Evolutionary conservation across 1,284 basidiomycete genomes (phyloP), one percentile per base, ranked within the genome.

Genomic region (Cutaneotrichosporon dermatis): DNA sequence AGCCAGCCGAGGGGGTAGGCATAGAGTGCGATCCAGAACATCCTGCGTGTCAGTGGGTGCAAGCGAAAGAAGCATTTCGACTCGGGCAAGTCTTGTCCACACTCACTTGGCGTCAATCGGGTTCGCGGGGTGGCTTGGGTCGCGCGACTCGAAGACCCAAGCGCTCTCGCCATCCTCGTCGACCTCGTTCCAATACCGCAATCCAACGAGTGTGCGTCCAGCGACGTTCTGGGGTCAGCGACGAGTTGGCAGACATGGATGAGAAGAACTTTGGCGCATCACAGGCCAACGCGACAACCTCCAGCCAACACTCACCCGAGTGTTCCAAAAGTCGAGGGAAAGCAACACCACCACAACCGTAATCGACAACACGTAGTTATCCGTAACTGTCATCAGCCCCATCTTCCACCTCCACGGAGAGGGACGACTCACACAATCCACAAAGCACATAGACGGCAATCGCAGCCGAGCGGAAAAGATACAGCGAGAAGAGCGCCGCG

Each of bases 271-370:
- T n/a, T n/a, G n/a, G n/a, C n/a, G n/a, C n/a, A n/a, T n/a, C n/a
- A n/a, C n/a, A n/a, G n/a, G n/a, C n/a, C n/a, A n/a, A n/a, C n/a
- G n/a, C n/a, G n/a, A n/a, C n/a, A n/a, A n/a, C 37, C 39, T 74
- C 84, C 63, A 69, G 91, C 90, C 71, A 12, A 9, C 5, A 51
- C 50, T 11, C 12, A 52, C 51, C 25, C 90, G 80, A 66, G 91
- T 92, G 71, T 94, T 96, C 94, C 93, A 96, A 75, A 97, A 97
- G 79, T 97, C 93, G 83, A 93, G 88, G 1, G 92, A 88, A 39
- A 97, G 83, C 25, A 97, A 81, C 1, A 95, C 86, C 25, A 96
- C 93, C 0, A 96, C 92, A 8, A 86, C 79, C 2, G 96, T 92
- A 13, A 92, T 94, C 89, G 89, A 90, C 57, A 95, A 82, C 16